phyloP scores from a whole-genome alignment of 2,329 filamentous ascomycete genomes.

The Phoma herbarum region DNA sequence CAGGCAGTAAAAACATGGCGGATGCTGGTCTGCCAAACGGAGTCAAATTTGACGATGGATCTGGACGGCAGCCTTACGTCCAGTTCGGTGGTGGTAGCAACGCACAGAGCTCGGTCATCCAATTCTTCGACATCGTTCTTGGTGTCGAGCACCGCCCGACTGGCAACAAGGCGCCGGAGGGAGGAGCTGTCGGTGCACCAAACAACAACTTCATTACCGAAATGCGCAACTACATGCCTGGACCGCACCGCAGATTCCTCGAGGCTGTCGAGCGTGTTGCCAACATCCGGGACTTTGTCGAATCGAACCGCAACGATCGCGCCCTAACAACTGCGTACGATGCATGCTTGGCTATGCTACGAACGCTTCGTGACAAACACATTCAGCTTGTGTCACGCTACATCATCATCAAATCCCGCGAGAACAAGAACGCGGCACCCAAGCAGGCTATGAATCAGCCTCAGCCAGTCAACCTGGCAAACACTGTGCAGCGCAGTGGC shows the following conservation, averaged over 20 bases:
- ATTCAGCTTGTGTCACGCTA: constrained; percentile 96
- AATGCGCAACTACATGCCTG: constrained; percentile 98
- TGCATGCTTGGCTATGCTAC: constrained; percentile 83
- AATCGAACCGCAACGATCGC: constrained; percentile 66
- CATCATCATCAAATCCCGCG: constrained; percentile 87
- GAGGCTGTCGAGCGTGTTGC: constrained; percentile 79
- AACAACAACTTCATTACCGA: constrained; percentile 93
- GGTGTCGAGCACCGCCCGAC: constrained; percentile 92
- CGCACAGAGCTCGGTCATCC: constrained; percentile 94
- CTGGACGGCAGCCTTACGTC: constrained; percentile 72
- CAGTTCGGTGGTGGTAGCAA: constrained; percentile 96
- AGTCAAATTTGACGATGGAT: constrained; percentile 85
- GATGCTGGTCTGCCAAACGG: constrained; percentile 90
- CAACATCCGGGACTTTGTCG: constrained; percentile 87
- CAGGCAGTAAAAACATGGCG: constrained; percentile 96
- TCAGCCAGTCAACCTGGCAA: constrained; percentile 67
- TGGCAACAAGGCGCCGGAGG: constrained; percentile 67
- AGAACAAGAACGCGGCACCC: constrained; percentile 71
- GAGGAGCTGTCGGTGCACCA: constrained; percentile 54
- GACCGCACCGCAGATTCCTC: constrained; percentile 87
- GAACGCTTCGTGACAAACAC: constrained; percentile 86
- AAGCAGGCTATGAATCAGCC: constrained; percentile 53
- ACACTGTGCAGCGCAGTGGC: constrained; percentile 47
- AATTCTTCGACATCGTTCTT: constrained; percentile 94
- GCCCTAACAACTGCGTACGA: constrained; percentile 84